Base-by-base conservation (phyloP, 129 eudicot genomes). In the Helianthus annuus region DNA sequence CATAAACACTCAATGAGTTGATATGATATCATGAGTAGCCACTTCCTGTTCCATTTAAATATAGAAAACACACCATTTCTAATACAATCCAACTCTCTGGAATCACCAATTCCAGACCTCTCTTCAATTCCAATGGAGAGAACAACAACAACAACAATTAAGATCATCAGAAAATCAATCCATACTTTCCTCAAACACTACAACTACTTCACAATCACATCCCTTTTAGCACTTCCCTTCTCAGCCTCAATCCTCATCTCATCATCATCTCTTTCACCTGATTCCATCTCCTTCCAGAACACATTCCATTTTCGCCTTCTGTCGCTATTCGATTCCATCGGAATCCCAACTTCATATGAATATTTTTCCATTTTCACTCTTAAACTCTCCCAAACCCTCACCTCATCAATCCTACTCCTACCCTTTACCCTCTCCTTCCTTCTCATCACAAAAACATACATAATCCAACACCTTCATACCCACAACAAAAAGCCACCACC, bases 381-480 rank as follows among this genome's bases (percentile, higher is more conserved):
- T 22, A 85, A 89, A 76, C 91, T 89, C 83, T 85, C 98, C 11
- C 90, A 89, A 74, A 83, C 96, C 69, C 76, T 87, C 66, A 66
- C 87, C 13, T 69, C 90, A 39, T 76, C 83, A 61, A 46, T 85
- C 64, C 57, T 93, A 36, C 80, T 79, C 65, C 71, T 87, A 17
- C 91, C 95, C 59, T 83, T 92, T 53, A 60, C 94, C 40, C 34
- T 92, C 48, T 79, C 96, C 65, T 93, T 78, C 77, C 92, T 93
- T 52, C 87, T 93, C 71, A 27, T 93, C 15, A 64, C 96, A 4
- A 93, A 93, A 61, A 63, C 95, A 15, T 59, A 76, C 58, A 71
- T 87, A 60, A 78, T 93, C 24, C 87, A 77, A 39, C 53, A 64
- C 71, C 80, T 88, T 38, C 32, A 51, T 54, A 69, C 66, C 44